A percentile compares a stretch with the other conserved stretches of the same genome.
These are phyloP conservation scores for Yamadazyma conglobata DNA, from an alignment of 1,139 yeast genomes.

Conservation along the genomic window DNA sequence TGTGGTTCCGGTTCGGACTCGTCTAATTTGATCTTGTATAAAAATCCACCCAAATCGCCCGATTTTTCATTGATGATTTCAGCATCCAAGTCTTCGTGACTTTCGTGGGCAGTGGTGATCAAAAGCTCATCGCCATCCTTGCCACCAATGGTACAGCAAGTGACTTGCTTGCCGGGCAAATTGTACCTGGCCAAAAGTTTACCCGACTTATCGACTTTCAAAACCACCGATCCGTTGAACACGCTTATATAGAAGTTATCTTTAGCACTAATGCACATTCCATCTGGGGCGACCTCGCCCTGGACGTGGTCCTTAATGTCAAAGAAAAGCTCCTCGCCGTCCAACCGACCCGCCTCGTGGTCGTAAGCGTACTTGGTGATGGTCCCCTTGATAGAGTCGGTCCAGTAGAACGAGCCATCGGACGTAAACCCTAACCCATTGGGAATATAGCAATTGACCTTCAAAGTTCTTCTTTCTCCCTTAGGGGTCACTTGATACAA, in stretches of 20 bases:
- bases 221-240: slow-evolving; percentile 58
- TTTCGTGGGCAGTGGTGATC: slow-evolving; percentile 63
- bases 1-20: slow-evolving; percentile 25
- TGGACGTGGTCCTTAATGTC: slow-evolving; percentile 31
- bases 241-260: slow-evolving; percentile 70
- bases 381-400: slow-evolving; percentile 61
- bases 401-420: slow-evolving; percentile 58
- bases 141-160: slow-evolving; percentile 78
- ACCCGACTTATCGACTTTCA: slow-evolving; percentile 51
- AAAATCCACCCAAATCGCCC: slow-evolving; percentile 57
- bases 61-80: slow-evolving; percentile 27
- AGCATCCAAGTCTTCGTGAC: slow-evolving; percentile 35
- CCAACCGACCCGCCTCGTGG: slow-evolving; percentile 37
- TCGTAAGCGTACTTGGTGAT: slow-evolving; percentile 66
- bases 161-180: slow-evolving; percentile 61
- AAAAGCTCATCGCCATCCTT: slow-evolving; percentile 52
- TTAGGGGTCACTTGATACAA: slow-evolving; percentile 39
- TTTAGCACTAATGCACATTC: slow-evolving; percentile 59
- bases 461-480: slow-evolving; percentile 31
- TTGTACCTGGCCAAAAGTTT: slow-evolving; percentile 46
- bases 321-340: slow-evolving; percentile 42
- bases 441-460: slow-evolving; percentile 46
- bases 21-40: slow-evolving; percentile 25
- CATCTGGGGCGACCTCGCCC: slow-evolving; percentile 69
- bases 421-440: slow-evolving; percentile 78